These are phyloP conservation scores for Hortaea sp. DNA, from an alignment of 2,329 filamentous ascomycete species.

Conservation along the genomic window DNA sequence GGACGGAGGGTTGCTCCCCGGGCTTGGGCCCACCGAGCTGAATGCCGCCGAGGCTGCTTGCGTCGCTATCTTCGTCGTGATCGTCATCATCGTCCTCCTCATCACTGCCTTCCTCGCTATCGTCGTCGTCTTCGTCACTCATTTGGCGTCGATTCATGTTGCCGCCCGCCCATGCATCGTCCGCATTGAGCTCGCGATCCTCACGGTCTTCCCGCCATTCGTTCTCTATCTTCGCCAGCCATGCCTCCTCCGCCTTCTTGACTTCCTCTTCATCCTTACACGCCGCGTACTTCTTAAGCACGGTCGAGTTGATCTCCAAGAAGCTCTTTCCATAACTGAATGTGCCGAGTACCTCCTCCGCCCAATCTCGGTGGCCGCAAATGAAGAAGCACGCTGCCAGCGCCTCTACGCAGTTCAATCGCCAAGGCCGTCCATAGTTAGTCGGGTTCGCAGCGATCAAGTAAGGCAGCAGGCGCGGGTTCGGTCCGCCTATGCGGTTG, in stretches of 20 bases:
- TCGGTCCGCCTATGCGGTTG: slow-evolving; percentile 82
- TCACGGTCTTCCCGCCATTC: slow-evolving; percentile 77
- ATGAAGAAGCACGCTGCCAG: slow-evolving; percentile 88
- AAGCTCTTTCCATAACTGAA: slow-evolving; percentile 88
- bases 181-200: slow-evolving; percentile 47
- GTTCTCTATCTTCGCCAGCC: slow-evolving; percentile 80
- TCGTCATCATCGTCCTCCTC: slow-evolving; percentile 33
- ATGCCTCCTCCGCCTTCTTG: slow-evolving; percentile 74
- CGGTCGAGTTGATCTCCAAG: slow-evolving; percentile 74
- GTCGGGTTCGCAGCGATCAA: slow-evolving; percentile 93
- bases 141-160: slow-evolving; percentile 65
- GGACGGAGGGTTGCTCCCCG: slow-evolving; percentile 37
- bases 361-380: slow-evolving; percentile 86
- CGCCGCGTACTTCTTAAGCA: slow-evolving; percentile 75
- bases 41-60: slow-evolving; percentile 26
- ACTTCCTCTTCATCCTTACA: slow-evolving; percentile 73
- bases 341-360: slow-evolving; percentile 66
- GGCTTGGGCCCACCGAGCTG: slow-evolving; percentile 33
- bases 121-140: slow-evolving; percentile 35
- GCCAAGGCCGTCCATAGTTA: slow-evolving; percentile 94
- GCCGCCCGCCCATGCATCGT: slow-evolving; percentile 82
- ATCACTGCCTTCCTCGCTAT: slow-evolving; percentile 31
- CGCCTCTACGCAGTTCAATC: slow-evolving; percentile 91
- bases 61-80: slow-evolving; percentile 31
- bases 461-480: slow-evolving; percentile 83